Evolutionary conservation across 306 rosid species (phyloP), one percentile per base, ranked within the genome.

Genomic region (Vicia villosa): DNA sequence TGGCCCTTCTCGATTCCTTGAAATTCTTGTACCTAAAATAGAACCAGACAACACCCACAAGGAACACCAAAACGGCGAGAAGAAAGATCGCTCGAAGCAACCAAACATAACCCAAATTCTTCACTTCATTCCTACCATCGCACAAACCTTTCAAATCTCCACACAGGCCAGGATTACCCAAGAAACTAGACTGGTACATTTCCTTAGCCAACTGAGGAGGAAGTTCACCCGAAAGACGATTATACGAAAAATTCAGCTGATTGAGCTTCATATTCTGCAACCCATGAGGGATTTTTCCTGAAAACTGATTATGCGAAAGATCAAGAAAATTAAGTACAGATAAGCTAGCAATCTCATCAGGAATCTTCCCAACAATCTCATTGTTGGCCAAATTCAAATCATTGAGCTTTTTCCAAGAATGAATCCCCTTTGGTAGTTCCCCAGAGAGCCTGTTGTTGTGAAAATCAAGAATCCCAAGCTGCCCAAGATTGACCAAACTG

Each of bases 131-230:
- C 30, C 69, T 81, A 15, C 74, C 58, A 32, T 68, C 80, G 76
- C 96, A 88, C 34, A 85, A 24, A 10, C 91, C 86, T 58, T 80
- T 80, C 66, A 82, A 45, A 63, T 85, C 87, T 15, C 84, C 88
- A 72, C 99, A 94, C 13, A 91, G 79, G 57, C 85, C 95, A 52
- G 95, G 97, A 70, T 94, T 94, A 0, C 92, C 99, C 49, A 94
- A 41, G 67, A 94, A 94, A 72, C 96, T 87, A 67, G 68, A 63
- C 76, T 41, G 77, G 34, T 87, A 94, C 81, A 79, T 74, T 17
- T 68, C 87, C 69, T 84, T 87, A 1, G 87, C 84, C 68, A 91
- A 82, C 34, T 49, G 17, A 49, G 89, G 86, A 0, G 99, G 99
- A n/a, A 94, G 85, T 36, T 80, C 84, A 7, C 99, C 99, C 0